Base-by-base conservation (phyloP, 768 basidiomycete species). In the Leccinellum luteum region DNA sequence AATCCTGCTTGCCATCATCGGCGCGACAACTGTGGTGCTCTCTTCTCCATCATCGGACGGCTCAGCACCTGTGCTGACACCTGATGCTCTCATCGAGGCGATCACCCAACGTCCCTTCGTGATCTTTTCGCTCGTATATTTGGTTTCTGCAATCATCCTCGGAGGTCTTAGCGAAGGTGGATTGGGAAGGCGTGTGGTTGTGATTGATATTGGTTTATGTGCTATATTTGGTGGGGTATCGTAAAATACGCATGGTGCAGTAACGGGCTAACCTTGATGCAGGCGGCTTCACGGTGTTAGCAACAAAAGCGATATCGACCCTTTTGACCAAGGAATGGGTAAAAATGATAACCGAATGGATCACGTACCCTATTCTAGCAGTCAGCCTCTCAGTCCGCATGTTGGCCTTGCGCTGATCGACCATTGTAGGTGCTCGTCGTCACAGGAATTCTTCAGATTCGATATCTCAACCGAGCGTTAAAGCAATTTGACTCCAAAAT, bases 401-500 rank as follows among this genome's bases (percentile, higher is more conserved):
- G 55, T 41, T 17, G 10, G 49, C 15, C 27, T 48, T 45, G 52
- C 49, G 48, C 59, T 66, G 56, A 67, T 47, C 49, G 17, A 28
- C 47, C 4, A 25, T 44, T 49, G 9, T 51, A 91, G 89, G 80
- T 89, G n/a, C 81, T 93, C 28, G 52, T 84, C 23, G 67, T 79
- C 15, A 92, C 91, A 19, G 92, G 90, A 3, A 69, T 93, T 49
- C 86, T 90, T n/a, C 92, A 94, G 75, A 87, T 94, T 59, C 79
- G 81, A 62, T 93, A 92, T 67, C 79, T 92, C 52, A 92, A 92
- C 64, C 79, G 92, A 56, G 94, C 95, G 7, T 72, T 98, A 48
- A 95, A 92, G 86, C 83, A 86, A 21, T 98, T 98, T 70, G 93
- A 97, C 68, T 87, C 90, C 72, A 96, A 97, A 76, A 90, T 87